Base-by-base conservation (phyloP, 148 eudicot genomes). In the Fagopyrum homotropicum region DNA sequence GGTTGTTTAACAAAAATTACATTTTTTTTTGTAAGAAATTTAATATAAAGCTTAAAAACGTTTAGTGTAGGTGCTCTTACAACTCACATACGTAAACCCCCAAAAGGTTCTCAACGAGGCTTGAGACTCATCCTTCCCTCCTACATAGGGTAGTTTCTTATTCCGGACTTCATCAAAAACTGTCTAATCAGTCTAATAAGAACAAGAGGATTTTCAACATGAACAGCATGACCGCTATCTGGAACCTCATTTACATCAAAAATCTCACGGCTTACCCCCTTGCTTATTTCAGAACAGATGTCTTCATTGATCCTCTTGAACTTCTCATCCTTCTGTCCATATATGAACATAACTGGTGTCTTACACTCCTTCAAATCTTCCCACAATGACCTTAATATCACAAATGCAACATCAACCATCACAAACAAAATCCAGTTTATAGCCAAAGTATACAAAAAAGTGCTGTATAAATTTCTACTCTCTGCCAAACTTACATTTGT, bases 211-310 rank as follows among this genome's bases (percentile, higher is more conserved):
- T 90, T 95, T 86, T 95, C 96, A 59, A 92, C 6, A 84, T 92
- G 98, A 55, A 84, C 94, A 81, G 97, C 99, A 81, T 95, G 99
- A 30, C 99, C 99, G 73, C 87, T 83, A 40, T 83, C 49, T 4
- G 90, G 90, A 82, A 92, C 84, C 73, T 88, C 89, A 9, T 84
- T 82, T 52, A 81, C 60, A 70, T 83, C 84, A 73, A 82, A 73
- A 7, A 17, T 48, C 26, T 73, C 52, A 7, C 75, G 69, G 69
- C 46, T 49, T 49, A 64, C 56, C 52, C 75, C 82, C 30, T 83
- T 77, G 51, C 54, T 73, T 9, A 90, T 68, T 75, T 77, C 76
- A 8, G 45, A 30, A 80, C 63, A 78, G 80, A 89, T 90, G 45
- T 86, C 80, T 45, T 75, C 76, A 78, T 87, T 86, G 75, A 95